Evolutionary conservation across 2,329 filamentous ascomycete genomes (phyloP).

Genomic region (Fusarium nisikadoi): DNA sequence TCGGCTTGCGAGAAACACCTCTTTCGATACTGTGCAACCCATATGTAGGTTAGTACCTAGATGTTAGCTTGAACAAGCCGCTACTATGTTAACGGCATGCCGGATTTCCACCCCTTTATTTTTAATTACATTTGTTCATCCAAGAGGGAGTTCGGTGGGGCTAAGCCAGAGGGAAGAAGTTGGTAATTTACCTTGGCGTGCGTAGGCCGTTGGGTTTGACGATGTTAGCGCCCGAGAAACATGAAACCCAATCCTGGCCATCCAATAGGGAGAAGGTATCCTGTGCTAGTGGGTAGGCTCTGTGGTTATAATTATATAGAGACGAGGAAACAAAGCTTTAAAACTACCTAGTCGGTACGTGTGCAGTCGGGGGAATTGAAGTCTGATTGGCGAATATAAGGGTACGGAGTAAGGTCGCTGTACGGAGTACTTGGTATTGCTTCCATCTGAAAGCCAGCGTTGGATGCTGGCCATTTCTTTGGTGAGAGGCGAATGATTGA

Average conservation of each 20-base stretch:
- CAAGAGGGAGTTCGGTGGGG: conserved; percentile 24
- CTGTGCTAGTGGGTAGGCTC: background rate
- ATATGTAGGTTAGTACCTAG: background rate
- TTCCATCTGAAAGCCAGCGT: background rate
- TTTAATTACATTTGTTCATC: background rate
- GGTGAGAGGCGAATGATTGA: background rate
- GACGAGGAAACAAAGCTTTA: background rate
- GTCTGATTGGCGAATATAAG: background rate
- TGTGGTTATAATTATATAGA: background rate
- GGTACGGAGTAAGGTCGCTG: background rate
- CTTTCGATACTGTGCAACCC: background rate
- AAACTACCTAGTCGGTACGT: background rate
- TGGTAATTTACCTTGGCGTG: conserved; percentile 31
- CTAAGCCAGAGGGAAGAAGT: conserved; percentile 3
- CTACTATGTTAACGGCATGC: background rate
- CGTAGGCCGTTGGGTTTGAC: conserved; percentile 36
- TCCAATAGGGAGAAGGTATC: conserved; percentile 10
- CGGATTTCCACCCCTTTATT: conserved; percentile 21
- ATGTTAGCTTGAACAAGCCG: background rate
- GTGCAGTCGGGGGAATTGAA: background rate
- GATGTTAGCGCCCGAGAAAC: conserved; percentile 44
- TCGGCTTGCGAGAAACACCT: background rate
- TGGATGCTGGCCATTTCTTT: background rate
- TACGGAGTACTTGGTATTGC: background rate
- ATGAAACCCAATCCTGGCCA: conserved; percentile 38